Evolutionary conservation across 2,329 filamentous ascomycete species (phyloP).

Genomic region (Aplosporella prunicola): DNA sequence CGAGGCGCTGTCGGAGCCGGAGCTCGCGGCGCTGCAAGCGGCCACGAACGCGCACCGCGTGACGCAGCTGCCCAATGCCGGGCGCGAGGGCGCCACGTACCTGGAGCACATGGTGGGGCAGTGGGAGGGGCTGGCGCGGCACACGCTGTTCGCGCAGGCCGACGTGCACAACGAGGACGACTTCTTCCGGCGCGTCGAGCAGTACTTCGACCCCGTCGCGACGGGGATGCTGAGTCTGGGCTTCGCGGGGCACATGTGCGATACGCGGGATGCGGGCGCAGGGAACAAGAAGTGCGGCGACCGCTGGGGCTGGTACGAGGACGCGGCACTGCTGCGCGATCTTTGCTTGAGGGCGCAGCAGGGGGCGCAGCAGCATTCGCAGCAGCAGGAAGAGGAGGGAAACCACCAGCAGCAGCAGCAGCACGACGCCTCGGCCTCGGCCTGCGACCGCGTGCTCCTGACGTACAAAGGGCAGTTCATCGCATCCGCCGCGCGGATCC

Average conservation of each 20-base stretch:
- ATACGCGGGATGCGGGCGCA: too few species aligned
- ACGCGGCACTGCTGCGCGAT: slow-evolving; percentile 28
- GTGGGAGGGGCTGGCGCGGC: slow-evolving; percentile 16
- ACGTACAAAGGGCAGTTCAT: slow-evolving; percentile 42
- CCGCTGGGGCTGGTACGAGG: slow-evolving; percentile 31
- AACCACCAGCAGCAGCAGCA: background rate
- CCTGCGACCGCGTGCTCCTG: slow-evolving; percentile 28
- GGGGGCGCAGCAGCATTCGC: too few species aligned
- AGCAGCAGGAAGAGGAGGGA: too few species aligned
- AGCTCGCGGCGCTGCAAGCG: slow-evolving; percentile 15
- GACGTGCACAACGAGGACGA: slow-evolving; percentile 31
- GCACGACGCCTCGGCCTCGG: slow-evolving; percentile 13
- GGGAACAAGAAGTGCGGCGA: slow-evolving; percentile 34
- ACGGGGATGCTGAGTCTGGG: slow-evolving; percentile 41
- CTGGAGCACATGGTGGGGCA: slow-evolving; percentile 17
- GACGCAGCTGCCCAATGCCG: slow-evolving; percentile 20
- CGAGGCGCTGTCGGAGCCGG: slow-evolving; percentile 11
- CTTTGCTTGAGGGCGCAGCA: slow-evolving; percentile 15
- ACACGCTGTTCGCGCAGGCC: slow-evolving; percentile 22
- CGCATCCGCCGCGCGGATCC: slow-evolving; percentile 35
- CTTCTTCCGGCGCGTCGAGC: slow-evolving; percentile 28
- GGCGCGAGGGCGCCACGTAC: slow-evolving; percentile 19
- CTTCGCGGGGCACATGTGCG: slow-evolving; percentile 28
- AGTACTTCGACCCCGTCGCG: slow-evolving; percentile 30
- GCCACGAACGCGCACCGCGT: slow-evolving; percentile 20